These are phyloP conservation scores for Carex littledalei DNA, from an alignment of 176 grass and related monocot species.

Conservation along the genomic window DNA sequence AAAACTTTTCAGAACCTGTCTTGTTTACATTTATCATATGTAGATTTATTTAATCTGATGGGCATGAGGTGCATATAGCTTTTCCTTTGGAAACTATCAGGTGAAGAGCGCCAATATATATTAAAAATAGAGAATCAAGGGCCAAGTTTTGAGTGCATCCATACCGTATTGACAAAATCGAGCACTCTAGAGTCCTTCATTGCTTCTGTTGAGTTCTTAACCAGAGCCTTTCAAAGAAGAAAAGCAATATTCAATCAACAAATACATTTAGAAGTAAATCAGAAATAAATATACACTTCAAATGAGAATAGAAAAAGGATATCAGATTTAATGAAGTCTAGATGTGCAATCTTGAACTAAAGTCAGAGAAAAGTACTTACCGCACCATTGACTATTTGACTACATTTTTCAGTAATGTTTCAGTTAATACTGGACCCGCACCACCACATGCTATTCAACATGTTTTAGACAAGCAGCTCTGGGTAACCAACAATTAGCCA, in stretches of 20 bases:
- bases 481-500: background rate
- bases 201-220: slow-evolving; percentile 84
- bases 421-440: background rate
- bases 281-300: background rate
- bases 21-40: background rate
- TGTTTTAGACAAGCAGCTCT: background rate
- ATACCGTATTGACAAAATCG: slow-evolving; percentile 93
- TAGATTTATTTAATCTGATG: background rate
- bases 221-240: slow-evolving; percentile 47
- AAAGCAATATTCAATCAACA: slow-evolving; percentile 10
- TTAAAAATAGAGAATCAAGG: background rate
- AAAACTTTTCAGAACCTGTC: background rate
- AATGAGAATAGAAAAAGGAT: background rate
- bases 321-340: background rate
- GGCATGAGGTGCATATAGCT: background rate
- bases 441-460: background rate
- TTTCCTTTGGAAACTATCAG: background rate
- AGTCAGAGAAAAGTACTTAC: background rate
- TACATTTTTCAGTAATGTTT: background rate
- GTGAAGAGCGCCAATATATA: background rate
- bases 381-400: background rate
- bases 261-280: background rate
- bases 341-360: background rate
- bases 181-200: slow-evolving; percentile 95
- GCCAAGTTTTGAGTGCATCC: background rate